phyloP scores from a whole-genome alignment of 257 asterid species.

The Salvia hispanica region DNA sequence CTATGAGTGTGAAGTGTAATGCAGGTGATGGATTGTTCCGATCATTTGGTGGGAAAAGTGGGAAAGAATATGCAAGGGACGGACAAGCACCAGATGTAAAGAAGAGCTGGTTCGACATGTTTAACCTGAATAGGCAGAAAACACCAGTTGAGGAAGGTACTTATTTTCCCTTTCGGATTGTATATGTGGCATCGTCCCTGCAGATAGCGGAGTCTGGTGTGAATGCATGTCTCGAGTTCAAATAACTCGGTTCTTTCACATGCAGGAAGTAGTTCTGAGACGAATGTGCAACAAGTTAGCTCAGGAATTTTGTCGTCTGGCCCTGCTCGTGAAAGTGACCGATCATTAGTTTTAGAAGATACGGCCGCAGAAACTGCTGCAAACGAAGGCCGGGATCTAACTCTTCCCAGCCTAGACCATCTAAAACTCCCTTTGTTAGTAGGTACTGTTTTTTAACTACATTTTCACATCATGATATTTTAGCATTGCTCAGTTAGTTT shows the following conservation, averaged over 20 bases:
- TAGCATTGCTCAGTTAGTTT: not conserved
- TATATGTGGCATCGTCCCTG: not conserved
- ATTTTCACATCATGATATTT: not conserved
- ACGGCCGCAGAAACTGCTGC: constrained; percentile 7
- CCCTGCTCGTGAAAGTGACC: constrained; percentile 34
- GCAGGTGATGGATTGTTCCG: constrained; percentile 54
- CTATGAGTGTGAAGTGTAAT: not conserved
- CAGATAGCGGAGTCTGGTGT: not conserved
- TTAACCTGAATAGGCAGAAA: constrained; percentile 48
- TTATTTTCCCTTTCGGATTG: not conserved
- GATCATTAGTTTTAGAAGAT: constrained; percentile 29
- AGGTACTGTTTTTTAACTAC: constrained; percentile 35
- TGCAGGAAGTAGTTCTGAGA: constrained; percentile 43
- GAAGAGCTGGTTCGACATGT: constrained; percentile 63
- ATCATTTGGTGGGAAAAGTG: constrained; percentile 40
- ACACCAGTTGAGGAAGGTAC: constrained; percentile 57
- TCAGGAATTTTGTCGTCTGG: constrained; percentile 29
- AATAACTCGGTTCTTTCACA: constrained; percentile 28
- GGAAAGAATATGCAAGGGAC: constrained; percentile 33
- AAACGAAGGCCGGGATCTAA: constrained; percentile 23
- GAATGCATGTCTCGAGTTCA: no score
- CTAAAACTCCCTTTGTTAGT: not conserved
- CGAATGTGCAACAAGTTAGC: constrained; percentile 26
- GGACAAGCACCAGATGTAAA: constrained; percentile 41
- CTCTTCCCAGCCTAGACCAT: constrained; percentile 7